Percentiles rank a stretch among this genome's conserved stretches.
phyloP scores from a whole-genome alignment of 2,329 filamentous ascomycete species.

The Colletotrichum gigasporum region DNA sequence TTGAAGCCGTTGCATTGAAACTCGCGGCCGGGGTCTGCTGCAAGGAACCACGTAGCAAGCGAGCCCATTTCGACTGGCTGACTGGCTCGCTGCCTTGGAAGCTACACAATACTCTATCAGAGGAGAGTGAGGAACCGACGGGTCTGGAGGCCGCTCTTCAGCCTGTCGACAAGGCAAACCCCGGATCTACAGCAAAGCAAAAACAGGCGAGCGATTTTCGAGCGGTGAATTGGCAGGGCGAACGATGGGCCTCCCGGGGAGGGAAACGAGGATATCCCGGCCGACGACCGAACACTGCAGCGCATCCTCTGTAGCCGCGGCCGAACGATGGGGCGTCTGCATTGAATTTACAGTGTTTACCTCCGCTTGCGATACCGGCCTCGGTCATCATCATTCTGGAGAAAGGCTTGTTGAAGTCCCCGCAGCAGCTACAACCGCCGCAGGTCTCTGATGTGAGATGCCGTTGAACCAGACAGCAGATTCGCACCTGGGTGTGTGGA shows the following conservation, averaged over 20 bases:
- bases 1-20: conserved; percentile 5
- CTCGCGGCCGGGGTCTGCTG: not conserved
- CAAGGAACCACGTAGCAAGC: conserved; percentile 11
- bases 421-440: not conserved
- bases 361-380: too few relatives aligned
- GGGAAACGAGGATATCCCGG: conserved; percentile 8
- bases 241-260: not conserved
- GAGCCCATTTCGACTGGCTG: not conserved
- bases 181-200: not conserved
- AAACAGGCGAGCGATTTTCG: not conserved
- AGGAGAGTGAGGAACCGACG: not conserved
- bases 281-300: not conserved
- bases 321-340: not conserved
- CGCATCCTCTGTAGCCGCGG: not conserved
- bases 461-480: conserved; percentile 11
- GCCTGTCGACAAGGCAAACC: conserved; percentile 6
- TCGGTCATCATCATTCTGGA: too few relatives aligned
- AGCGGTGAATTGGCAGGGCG: conserved; percentile 26
- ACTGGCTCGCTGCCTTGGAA: conserved; percentile 12
- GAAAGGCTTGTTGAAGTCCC: too few relatives aligned
- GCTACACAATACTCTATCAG: not conserved
- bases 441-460: too few relatives aligned
- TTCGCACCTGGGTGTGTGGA: conserved; percentile 12
- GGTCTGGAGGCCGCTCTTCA: not conserved
- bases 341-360: not conserved